Percentiles rank a stretch among this genome's conserved stretches.
phyloP scores from a whole-genome alignment of 257 asterid genomes.

The Przewalskia tangutica region DNA sequence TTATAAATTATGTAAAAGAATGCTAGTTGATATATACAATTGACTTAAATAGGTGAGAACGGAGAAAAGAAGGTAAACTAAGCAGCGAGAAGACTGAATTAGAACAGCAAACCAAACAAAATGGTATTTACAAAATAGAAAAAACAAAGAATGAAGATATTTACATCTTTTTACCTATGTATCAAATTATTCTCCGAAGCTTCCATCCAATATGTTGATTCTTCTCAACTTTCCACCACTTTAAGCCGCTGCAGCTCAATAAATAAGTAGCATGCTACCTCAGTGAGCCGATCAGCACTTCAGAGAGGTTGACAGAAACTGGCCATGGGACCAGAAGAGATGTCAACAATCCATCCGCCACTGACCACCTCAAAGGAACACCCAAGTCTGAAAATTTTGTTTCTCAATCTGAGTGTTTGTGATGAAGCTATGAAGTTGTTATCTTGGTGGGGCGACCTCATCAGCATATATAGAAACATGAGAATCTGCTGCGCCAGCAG shows the following conservation, averaged over 20 bases:
- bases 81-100: neutral
- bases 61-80: neutral
- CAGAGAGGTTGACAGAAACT: neutral
- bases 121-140: neutral
- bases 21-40: neutral
- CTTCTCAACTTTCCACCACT: constrained; percentile 21
- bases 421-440: constrained; percentile 1
- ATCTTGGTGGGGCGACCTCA: constrained; percentile 45
- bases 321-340: neutral
- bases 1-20: neutral
- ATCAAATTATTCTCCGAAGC: constrained; percentile 53
- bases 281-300: constrained; percentile 10
- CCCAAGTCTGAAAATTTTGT: neutral
- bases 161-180: constrained; percentile 56
- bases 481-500: constrained; percentile 96
- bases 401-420: neutral
- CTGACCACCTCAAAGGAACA: neutral
- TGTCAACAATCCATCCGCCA: neutral
- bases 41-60: neutral
- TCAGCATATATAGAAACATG: constrained; percentile 93
- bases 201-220: constrained; percentile 29
- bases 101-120: neutral
- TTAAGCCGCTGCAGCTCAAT: constrained; percentile 44
- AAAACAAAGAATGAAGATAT: constrained; percentile 20
- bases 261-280: constrained; percentile 28